These are phyloP conservation scores for Moesziomyces antarcticus DNA, from an alignment of 1,284 basidiomycete genomes.

Conservation along the genomic window DNA sequence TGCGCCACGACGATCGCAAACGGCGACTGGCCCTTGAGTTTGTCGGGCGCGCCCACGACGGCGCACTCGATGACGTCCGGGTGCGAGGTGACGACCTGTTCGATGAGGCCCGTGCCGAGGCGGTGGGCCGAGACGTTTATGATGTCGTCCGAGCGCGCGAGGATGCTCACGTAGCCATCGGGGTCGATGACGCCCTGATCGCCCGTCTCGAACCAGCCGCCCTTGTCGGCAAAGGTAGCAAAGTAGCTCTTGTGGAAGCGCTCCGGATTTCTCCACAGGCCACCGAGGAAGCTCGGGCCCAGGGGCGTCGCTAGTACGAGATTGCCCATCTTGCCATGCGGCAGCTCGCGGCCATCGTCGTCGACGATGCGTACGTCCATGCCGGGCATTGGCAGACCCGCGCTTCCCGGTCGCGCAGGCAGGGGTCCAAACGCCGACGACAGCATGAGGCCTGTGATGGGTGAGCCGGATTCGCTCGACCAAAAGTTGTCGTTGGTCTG, in stretches of 20 bases:
- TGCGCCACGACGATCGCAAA: constrained; percentile 60
- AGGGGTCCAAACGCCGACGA: constrained; percentile 46
- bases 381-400: constrained; percentile 60
- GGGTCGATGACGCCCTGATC: constrained; percentile 59
- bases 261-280: constrained; percentile 60
- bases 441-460: constrained; percentile 59
- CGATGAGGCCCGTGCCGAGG: constrained; percentile 60
- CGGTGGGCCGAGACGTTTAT: constrained; percentile 63
- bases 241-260: constrained; percentile 59
- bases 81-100: constrained; percentile 55
- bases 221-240: constrained; percentile 56
- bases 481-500: constrained; percentile 66
- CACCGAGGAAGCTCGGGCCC: constrained; percentile 54
- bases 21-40: constrained; percentile 64
- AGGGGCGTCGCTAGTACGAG: constrained; percentile 59
- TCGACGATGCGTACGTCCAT: constrained; percentile 66
- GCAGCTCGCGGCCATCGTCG: constrained; percentile 55
- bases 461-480: constrained; percentile 60
- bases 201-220: constrained; percentile 65
- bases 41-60: constrained; percentile 63
- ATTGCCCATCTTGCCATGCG: constrained; percentile 61
- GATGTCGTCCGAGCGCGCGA: constrained; percentile 60
- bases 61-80: constrained; percentile 60
- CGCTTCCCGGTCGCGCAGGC: constrained; percentile 52
- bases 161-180: constrained; percentile 62